Evolutionary conservation across 768 basidiomycete species (phyloP).

Genomic region (Lyophyllum atratum): DNA sequence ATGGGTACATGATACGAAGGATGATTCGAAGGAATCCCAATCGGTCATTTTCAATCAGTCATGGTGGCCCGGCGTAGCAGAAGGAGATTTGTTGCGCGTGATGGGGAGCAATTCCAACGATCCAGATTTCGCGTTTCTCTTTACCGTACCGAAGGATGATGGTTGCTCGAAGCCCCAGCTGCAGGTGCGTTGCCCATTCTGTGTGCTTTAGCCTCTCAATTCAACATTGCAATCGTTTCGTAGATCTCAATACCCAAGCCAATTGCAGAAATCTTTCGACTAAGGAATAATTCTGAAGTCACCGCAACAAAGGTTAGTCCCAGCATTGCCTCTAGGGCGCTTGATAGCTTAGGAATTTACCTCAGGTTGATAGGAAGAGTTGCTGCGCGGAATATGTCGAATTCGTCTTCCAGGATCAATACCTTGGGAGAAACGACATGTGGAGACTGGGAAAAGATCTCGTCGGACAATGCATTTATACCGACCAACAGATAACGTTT

Average conservation of each 20-base stretch:
- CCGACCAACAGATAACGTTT: conserved; percentile 83
- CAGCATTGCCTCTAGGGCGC: background rate
- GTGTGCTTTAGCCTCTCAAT: background rate
- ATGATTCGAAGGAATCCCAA: conserved; percentile 34
- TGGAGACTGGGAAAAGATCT: conserved; percentile 89
- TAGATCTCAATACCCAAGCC: conserved; percentile 78
- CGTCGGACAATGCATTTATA: conserved; percentile 78
- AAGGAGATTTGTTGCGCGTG: conserved; percentile 74
- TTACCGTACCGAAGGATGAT: conserved; percentile 69
- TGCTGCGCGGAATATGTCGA: conserved; percentile 81
- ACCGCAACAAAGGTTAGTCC: conserved; percentile 62
- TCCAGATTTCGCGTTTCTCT: conserved; percentile 50
- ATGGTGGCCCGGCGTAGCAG: conserved; percentile 76
- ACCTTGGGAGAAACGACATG: conserved; percentile 95
- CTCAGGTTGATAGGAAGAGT: conserved; percentile 65
- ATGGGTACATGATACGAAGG: conserved; percentile 76
- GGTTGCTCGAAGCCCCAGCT: conserved; percentile 59
- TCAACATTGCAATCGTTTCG: background rate
- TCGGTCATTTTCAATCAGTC: conserved; percentile 70
- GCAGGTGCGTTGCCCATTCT: conserved; percentile 45
- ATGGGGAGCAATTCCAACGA: conserved; percentile 41
- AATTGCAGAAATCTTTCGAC: conserved; percentile 67
- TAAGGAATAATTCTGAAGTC: conserved; percentile 76
- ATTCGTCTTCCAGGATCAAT: conserved; percentile 92
- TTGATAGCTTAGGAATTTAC: conserved; percentile 13